Percentiles rank a stretch among this genome's conserved stretches.
Evolutionary conservation across 768 basidiomycete genomes (phyloP).

Genomic region (Mycena indigotica): DNA sequence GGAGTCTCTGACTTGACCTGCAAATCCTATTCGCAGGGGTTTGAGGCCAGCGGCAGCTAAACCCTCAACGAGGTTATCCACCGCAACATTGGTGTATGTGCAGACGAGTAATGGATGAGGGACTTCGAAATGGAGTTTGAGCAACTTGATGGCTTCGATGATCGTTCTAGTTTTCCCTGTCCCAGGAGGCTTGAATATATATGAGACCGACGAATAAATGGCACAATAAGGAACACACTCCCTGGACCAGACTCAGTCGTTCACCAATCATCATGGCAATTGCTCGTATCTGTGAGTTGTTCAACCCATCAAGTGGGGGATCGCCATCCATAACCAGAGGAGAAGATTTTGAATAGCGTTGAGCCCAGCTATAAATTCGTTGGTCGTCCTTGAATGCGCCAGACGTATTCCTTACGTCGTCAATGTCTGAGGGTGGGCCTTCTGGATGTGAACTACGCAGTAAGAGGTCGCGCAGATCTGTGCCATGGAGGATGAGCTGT

Average conservation of each 20-base stretch:
- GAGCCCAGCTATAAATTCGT: constrained; percentile 81
- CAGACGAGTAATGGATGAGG: constrained; percentile 87
- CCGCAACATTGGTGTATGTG: constrained; percentile 46
- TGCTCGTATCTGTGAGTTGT: constrained; percentile 76
- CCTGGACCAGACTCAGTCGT: constrained; percentile 80
- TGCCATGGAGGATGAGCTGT: constrained; percentile 67
- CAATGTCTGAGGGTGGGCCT: constrained; percentile 30
- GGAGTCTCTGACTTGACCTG: constrained; percentile 58
- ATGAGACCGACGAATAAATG: background rate
- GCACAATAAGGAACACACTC: constrained; percentile 51
- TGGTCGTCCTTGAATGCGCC: constrained; percentile 73
- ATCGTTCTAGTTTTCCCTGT: constrained; percentile 94
- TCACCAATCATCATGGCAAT: constrained; percentile 87
- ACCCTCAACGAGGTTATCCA: background rate
- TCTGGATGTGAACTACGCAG: constrained; percentile 61
- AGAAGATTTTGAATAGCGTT: constrained; percentile 57
- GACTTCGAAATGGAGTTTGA: constrained; percentile 83
- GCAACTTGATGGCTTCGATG: constrained; percentile 76
- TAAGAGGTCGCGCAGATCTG: constrained; percentile 70
- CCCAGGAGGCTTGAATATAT: constrained; percentile 71
- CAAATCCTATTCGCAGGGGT: constrained; percentile 75
- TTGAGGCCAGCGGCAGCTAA: background rate
- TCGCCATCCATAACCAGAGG: constrained; percentile 79
- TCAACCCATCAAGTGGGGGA: constrained; percentile 65
- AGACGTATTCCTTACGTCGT: constrained; percentile 33